These are phyloP conservation scores for Babesia gibsoni DNA, from an alignment of 169 alveolate genomes.

Conservation along the genomic window DNA sequence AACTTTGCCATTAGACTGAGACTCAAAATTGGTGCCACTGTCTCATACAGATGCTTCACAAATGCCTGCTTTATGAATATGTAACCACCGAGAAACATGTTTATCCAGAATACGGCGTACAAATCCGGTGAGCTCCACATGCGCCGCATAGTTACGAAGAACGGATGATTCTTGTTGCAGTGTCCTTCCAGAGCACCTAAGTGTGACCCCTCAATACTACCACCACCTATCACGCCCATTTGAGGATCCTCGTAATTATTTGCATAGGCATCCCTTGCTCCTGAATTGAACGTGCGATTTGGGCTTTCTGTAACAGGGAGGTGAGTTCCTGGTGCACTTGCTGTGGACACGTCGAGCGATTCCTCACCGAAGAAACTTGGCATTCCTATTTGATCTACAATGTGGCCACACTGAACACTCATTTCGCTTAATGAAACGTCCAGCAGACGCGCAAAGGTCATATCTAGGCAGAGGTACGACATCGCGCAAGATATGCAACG, in stretches of 20 bases:
- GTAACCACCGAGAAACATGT: slow-evolving; percentile 22
- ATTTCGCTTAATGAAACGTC: neutral
- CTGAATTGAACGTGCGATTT: neutral
- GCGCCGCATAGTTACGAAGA: slow-evolving; percentile 21
- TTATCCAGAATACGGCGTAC: slow-evolving; percentile 54
- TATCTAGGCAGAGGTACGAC: slow-evolving; percentile 37
- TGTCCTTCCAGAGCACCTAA: slow-evolving; percentile 6
- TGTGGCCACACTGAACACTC: neutral
- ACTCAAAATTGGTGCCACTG: neutral
- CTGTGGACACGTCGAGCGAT: slow-evolving; percentile 3
- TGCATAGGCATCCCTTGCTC: neutral
- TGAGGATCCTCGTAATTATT: neutral
- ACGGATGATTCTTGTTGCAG: neutral
- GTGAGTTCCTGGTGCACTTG: neutral
- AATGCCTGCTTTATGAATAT: slow-evolving; percentile 19
- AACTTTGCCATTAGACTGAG: neutral
- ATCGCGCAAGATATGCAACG: slow-evolving; percentile 44
- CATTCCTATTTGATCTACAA: neutral
- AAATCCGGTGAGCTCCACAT: slow-evolving; percentile 44
- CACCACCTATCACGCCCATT: neutral
- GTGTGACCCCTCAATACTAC: neutral
- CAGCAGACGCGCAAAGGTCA: neutral
- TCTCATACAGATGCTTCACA: neutral
- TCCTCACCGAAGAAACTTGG: slow-evolving; percentile 1
- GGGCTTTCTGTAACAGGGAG: neutral